A percentile compares a stretch with the other conserved stretches of the same genome.
phyloP scores from a whole-genome alignment of 169 alveolate genomes.

The Cystoisospora suis region DNA sequence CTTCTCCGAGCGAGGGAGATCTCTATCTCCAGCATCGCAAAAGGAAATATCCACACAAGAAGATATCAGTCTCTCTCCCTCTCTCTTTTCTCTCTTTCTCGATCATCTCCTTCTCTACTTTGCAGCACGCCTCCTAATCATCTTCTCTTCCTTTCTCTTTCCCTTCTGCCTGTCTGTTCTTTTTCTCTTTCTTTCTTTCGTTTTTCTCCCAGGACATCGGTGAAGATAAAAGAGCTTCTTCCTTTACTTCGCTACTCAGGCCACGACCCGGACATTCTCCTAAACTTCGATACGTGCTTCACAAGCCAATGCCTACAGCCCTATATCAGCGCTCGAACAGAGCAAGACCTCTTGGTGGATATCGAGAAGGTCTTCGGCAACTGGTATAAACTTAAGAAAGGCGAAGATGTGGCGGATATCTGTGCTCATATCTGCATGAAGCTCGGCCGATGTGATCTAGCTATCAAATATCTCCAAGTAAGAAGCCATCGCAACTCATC shows the following conservation, averaged over 20 bases:
- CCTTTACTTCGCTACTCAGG: conserved; percentile 75
- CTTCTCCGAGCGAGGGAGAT: background rate
- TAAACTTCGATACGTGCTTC: conserved; percentile 67
- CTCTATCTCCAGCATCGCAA: background rate
- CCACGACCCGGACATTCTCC: conserved; percentile 76
- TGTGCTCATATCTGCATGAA: conserved; percentile 81
- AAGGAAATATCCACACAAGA: too few species aligned
- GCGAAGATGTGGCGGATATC: conserved; percentile 76
- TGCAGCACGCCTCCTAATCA: background rate
- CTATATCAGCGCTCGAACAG: conserved; percentile 74
- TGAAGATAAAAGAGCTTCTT: conserved; percentile 70
- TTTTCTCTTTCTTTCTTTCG: background rate
- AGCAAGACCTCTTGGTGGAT: conserved; percentile 73
- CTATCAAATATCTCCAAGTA: conserved; percentile 73
- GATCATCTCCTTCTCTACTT: background rate
- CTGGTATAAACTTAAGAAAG: conserved; percentile 74
- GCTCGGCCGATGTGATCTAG: conserved; percentile 73
- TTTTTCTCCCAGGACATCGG: conserved; percentile 61
- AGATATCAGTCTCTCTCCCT: too few species aligned
- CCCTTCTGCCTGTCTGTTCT: background rate
- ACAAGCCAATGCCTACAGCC: conserved; percentile 72
- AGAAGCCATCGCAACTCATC: background rate
- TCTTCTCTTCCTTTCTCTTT: background rate
- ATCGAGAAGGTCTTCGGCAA: conserved; percentile 69
- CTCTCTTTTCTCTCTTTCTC: too few species aligned